Conservation (phyloP, 768 basidiomycete genomes). For the Mrakia blollopis region DNA sequence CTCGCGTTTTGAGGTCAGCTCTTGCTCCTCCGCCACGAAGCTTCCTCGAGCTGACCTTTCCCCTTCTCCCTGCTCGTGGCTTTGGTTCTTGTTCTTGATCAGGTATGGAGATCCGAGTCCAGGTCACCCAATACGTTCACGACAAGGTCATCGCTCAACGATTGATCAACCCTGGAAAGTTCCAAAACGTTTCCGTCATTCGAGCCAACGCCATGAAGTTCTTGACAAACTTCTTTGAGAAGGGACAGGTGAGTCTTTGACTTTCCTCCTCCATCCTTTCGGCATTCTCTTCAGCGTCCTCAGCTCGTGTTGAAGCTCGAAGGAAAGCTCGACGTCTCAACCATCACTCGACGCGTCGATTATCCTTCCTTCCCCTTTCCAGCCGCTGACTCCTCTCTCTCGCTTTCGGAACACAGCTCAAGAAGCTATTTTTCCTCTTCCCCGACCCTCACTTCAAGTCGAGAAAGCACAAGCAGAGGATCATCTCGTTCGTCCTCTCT, state of each 20-base stretch:
- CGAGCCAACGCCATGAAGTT: constrained; percentile 99
- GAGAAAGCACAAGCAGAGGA: constrained; percentile 97
- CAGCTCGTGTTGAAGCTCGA: neutral
- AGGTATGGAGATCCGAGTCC: constrained; percentile 97
- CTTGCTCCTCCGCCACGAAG: too few species aligned
- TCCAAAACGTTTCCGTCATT: constrained; percentile 77
- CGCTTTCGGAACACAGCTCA: constrained; percentile 48
- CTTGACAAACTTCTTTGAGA: constrained; percentile 88
- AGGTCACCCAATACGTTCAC: constrained; percentile 91
- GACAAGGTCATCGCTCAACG: constrained; percentile 92
- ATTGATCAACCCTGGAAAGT: constrained; percentile 46
- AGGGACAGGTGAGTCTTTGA: constrained; percentile 58
- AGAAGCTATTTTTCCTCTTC: constrained; percentile 94
- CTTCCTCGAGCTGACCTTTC: neutral
- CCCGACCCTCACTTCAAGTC: constrained; percentile 98
- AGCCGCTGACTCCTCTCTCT: neutral
- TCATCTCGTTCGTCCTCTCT: constrained; percentile 61
- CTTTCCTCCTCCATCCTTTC: neutral
- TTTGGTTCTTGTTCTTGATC: neutral
- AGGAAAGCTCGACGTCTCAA: neutral
- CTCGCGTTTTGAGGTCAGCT: neutral
- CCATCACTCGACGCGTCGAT: neutral
- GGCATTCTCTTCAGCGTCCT: neutral
- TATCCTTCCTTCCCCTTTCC: neutral
- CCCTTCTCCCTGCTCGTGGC: neutral